Base-by-base conservation (phyloP, 1,284 basidiomycete species). In the Erythrobasidium hasegawianum region DNA sequence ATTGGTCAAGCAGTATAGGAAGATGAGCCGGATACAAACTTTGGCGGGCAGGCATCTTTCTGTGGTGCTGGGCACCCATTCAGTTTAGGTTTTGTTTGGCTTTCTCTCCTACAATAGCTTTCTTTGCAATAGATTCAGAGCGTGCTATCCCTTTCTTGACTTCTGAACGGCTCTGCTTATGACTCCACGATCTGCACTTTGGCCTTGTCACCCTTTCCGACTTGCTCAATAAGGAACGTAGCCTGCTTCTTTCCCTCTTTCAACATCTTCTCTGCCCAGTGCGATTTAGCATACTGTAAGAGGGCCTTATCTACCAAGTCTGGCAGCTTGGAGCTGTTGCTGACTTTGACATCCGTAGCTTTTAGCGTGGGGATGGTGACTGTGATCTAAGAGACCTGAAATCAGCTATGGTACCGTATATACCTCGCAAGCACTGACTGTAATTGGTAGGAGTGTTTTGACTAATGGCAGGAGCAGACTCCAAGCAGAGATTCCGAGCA, bases 181-280 rank as follows among this genome's bases (percentile, higher is more conserved):
- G 33, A 33, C 33, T 33, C 33, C 33, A 33, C 43, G 5, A 47
- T 14, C 16, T 47, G 43, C 22, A 47, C 43, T 47, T 24, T 47
- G 4, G 43, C 43, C 43, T 47, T 24, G 8, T n/a, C 16, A 5
- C 43, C 43, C 16, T n/a, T 24, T 24, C 43, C 43, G n/a, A 47
- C 43, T 7, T 47, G 43, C n/a, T 47, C n/a, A 24, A 47, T 24
- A 16, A 47, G 43, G 43, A 47, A 18, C 4, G 43, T 47, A 47
- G 43, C 43, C 22, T 47, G 43, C 43, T 47, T 47, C 43, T 47
- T 47, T 8, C 43, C 43, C 16, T 47, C n/a, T 8, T n/a, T 24
- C 8, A 47, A 7, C 43, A 47, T 47, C n/a, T n/a, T 47, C 43
- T 47, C 22, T 47, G 43, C 43, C 43, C 43, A 47, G n/a, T 47